These are phyloP conservation scores for Mycena crocata DNA, from an alignment of 768 basidiomycete genomes.

Conservation along the genomic window DNA sequence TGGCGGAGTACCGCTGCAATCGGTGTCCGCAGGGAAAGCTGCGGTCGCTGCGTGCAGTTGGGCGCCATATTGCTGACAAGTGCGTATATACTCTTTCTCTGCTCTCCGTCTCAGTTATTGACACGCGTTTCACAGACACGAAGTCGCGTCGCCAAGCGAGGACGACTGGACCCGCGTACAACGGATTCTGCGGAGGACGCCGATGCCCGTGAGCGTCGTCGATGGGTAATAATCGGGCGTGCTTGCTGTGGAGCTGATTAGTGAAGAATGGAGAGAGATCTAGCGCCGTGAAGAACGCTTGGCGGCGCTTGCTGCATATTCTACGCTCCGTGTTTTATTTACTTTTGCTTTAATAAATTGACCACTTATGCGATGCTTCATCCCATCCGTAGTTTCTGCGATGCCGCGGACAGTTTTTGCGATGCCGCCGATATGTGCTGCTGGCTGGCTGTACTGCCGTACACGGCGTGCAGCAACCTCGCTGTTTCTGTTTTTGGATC, in stretches of 20 bases:
- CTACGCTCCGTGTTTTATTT: too few species aligned
- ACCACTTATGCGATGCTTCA: too few species aligned
- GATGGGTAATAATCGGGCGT: neutral
- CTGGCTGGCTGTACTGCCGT: too few species aligned
- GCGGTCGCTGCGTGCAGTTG: slow-evolving; percentile 16
- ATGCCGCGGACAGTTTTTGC: too few species aligned
- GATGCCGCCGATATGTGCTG: too few species aligned
- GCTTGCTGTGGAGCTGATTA: neutral
- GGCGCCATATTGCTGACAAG: slow-evolving; percentile 27
- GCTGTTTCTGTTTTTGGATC: too few species aligned
- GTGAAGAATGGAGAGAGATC: neutral
- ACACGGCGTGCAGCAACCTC: too few species aligned
- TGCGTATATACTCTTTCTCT: neutral
- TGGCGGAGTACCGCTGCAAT: slow-evolving; percentile 15
- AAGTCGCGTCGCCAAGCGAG: neutral
- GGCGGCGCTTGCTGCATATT: too few species aligned
- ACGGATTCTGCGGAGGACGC: slow-evolving; percentile 14
- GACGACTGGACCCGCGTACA: slow-evolving; percentile 21
- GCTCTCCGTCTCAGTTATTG: neutral
- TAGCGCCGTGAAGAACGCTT: too few species aligned
- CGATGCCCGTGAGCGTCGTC: neutral
- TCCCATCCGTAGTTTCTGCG: too few species aligned
- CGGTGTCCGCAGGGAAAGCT: slow-evolving; percentile 18
- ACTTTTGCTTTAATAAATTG: too few species aligned
- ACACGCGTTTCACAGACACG: slow-evolving; percentile 1